Percentiles rank a stretch among this genome's conserved stretches.
Conservation (phyloP, 768 basidiomycete species). For the Rhodosporidiobolus sp. region DNA sequence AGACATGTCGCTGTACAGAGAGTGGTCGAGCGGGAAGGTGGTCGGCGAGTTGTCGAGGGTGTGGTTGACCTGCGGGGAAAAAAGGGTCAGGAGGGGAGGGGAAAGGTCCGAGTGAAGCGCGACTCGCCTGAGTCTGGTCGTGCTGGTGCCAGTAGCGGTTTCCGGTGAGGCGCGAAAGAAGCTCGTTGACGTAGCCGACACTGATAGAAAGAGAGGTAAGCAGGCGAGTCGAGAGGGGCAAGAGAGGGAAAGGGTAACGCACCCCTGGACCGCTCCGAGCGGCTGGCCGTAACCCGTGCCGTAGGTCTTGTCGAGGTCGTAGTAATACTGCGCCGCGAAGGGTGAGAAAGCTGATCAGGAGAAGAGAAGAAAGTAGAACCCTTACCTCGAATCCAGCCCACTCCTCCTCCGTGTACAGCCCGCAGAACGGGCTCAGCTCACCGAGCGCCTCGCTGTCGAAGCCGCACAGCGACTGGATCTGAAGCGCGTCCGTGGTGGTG, state of each 20-base stretch:
- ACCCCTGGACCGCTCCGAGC: constrained; percentile 4
- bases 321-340: constrained; percentile 46
- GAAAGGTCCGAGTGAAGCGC: not conserved
- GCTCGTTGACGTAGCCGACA: constrained; percentile 82
- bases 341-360: constrained; percentile 1
- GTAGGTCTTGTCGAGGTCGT: constrained; percentile 76
- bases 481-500: constrained; percentile 56
- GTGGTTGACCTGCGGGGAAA: constrained; percentile 17
- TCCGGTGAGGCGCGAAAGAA: constrained; percentile 73
- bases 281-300: constrained; percentile 44
- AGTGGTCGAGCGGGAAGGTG: constrained; percentile 63
- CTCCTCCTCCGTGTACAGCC: constrained; percentile 63
- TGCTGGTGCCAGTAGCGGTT: not conserved
- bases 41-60: constrained; percentile 63
- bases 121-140: constrained; percentile 20
- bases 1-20: constrained; percentile 72
- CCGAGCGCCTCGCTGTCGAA: constrained; percentile 68
- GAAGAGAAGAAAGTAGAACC: constrained; percentile 53
- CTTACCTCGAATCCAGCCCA: constrained; percentile 60
- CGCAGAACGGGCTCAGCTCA: constrained; percentile 64
- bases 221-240: not conserved
- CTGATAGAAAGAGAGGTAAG: constrained; percentile 57
- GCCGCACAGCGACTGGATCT: constrained; percentile 70
- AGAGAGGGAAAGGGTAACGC: constrained; percentile 7
- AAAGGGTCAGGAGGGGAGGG: not conserved